phyloP scores from a whole-genome alignment of 495 filamentous ascomycete genomes.

The Gamarada debralockiae region DNA sequence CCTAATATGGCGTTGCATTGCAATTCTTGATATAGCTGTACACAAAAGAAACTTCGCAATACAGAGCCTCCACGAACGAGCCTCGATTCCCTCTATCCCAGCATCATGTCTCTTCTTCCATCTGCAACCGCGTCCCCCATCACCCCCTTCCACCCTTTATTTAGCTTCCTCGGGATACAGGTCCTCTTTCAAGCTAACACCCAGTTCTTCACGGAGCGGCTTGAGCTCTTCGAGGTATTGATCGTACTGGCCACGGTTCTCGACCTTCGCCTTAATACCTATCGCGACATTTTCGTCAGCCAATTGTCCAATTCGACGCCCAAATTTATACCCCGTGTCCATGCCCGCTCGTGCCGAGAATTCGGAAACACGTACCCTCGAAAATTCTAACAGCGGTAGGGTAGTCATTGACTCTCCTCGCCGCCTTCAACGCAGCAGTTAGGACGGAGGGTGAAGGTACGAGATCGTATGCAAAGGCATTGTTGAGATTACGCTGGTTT shows the following conservation, averaged over 20 bases:
- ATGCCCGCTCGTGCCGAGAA: background rate
- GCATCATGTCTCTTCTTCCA: constrained; percentile 12
- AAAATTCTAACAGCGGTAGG: constrained; percentile 97
- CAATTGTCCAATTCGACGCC: background rate
- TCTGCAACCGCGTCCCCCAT: constrained; percentile 14
- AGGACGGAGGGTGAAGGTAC: constrained; percentile 93
- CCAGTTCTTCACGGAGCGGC: constrained; percentile 87
- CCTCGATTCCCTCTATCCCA: constrained; percentile 9
- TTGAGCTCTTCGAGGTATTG: constrained; percentile 95
- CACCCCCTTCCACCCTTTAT: constrained; percentile 14
- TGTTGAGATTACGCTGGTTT: constrained; percentile 95
- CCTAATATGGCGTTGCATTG: constrained; percentile 15
- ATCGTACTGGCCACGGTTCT: constrained; percentile 95
- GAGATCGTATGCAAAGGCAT: constrained; percentile 99
- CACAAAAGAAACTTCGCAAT: constrained; percentile 19
- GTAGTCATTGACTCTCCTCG: constrained; percentile 95
- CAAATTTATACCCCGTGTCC: background rate
- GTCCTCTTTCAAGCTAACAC: constrained; percentile 87
- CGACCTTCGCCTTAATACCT: constrained; percentile 99
- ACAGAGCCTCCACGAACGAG: constrained; percentile 9
- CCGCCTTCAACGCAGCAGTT: constrained; percentile 84
- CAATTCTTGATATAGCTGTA: constrained; percentile 28
- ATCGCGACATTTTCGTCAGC: constrained; percentile 15
- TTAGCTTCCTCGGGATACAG: constrained; percentile 70
- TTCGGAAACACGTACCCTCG: constrained; percentile 63